Conservation (phyloP, 345 rosid genomes). For the Microthlaspi erraticum region DNA sequence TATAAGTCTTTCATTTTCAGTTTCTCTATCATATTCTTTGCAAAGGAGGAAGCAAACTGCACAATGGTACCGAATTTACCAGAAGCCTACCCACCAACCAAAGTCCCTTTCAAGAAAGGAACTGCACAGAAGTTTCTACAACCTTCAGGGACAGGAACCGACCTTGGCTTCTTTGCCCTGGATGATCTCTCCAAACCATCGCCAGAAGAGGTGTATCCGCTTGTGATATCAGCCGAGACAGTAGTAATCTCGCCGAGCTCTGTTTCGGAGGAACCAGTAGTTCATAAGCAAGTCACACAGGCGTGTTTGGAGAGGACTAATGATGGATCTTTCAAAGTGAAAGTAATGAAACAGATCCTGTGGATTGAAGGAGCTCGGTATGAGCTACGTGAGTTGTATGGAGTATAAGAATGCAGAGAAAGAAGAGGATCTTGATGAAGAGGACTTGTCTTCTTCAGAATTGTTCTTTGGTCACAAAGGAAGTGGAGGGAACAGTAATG, state of each 20-base stretch:
- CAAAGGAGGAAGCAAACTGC: conserved; percentile 76
- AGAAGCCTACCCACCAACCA: conserved; percentile 63
- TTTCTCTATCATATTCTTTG: conserved; percentile 76
- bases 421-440: conserved; percentile 86
- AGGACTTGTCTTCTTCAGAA: conserved; percentile 66
- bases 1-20: conserved; percentile 50
- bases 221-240: conserved; percentile 80
- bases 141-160: conserved; percentile 84
- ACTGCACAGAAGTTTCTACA: conserved; percentile 71
- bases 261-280: conserved; percentile 43
- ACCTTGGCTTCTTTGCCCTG: conserved; percentile 78
- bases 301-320: conserved; percentile 66
- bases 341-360: conserved; percentile 79
- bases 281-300: conserved; percentile 80
- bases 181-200: conserved; percentile 81
- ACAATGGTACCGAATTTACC: conserved; percentile 69
- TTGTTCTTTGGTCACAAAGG: conserved; percentile 56
- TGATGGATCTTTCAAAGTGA: conserved; percentile 59
- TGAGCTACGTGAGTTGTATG: conserved; percentile 80
- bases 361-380: conserved; percentile 79
- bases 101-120: conserved; percentile 74
- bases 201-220: conserved; percentile 78
- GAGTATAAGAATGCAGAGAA: conserved; percentile 67
- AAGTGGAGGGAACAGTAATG: conserved; percentile 46
- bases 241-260: conserved; percentile 43